Evolutionary conservation across 306 rosid species (phyloP).

Genomic region (Chamaecrista fasciculata): DNA sequence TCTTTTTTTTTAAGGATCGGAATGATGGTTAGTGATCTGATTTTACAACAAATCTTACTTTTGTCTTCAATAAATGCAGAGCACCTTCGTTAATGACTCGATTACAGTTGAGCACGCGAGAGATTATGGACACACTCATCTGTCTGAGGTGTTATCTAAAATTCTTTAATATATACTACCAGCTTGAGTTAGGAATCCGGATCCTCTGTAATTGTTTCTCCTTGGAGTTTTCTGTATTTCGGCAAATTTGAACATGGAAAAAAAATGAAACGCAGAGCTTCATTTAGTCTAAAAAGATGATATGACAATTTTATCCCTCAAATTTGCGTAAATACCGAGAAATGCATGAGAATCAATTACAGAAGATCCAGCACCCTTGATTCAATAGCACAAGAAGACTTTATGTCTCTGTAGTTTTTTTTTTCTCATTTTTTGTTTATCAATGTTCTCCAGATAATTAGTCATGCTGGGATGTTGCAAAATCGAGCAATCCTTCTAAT

Average conservation of each 20-base stretch:
- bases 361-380: too few relatives aligned
- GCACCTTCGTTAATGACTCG: constrained; percentile 72
- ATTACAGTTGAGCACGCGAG: constrained; percentile 76
- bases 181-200: constrained; percentile 17
- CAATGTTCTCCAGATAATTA: constrained; percentile 56
- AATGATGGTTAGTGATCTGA: too few relatives aligned
- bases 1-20: not conserved
- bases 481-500: constrained; percentile 85
- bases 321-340: too few relatives aligned
- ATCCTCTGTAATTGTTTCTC: too few relatives aligned
- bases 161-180: not conserved
- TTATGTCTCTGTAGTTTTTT: too few relatives aligned
- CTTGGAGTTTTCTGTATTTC: too few relatives aligned
- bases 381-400: too few relatives aligned
- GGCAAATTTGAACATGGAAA: too few relatives aligned
- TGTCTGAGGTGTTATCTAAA: constrained; percentile 59
- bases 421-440: constrained; percentile 4
- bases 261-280: too few relatives aligned
- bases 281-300: too few relatives aligned
- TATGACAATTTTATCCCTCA: too few relatives aligned
- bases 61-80: constrained; percentile 36
- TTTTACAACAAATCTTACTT: not conserved
- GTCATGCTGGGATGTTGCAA: constrained; percentile 60
- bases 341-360: too few relatives aligned
- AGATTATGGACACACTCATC: constrained; percentile 87